Conservation (phyloP, 257 asterid species). For the Solanum dulcamara region DNA sequence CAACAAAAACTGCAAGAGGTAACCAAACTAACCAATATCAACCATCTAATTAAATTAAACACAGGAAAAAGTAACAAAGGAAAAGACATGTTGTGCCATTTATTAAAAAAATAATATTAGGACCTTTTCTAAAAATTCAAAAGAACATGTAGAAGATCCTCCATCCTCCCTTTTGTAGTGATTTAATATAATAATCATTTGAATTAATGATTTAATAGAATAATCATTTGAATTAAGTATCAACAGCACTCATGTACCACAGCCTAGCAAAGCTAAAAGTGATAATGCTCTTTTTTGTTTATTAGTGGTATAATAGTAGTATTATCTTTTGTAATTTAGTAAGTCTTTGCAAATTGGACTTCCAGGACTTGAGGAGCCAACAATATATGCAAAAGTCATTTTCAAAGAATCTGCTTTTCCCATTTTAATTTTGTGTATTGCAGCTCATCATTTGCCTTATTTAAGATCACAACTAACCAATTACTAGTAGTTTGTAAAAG, state of each 20-base stretch:
- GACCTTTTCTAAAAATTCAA: neutral
- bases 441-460: conserved; percentile 5
- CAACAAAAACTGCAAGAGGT: neutral
- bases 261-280: neutral
- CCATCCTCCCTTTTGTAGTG: neutral
- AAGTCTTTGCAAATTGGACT: neutral
- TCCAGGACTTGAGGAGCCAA: conserved; percentile 56
- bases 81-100: neutral
- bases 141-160: neutral
- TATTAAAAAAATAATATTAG: no score
- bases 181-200: neutral
- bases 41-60: neutral
- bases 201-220: neutral
- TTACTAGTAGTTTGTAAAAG: neutral
- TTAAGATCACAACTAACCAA: neutral
- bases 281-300: neutral
- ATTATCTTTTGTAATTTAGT: neutral
- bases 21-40: neutral
- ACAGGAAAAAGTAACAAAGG: neutral
- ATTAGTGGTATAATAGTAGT: no score
- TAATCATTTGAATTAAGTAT: neutral
- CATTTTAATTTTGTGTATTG: neutral
- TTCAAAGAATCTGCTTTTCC: conserved; percentile 18
- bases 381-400: conserved; percentile 7
- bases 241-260: neutral